A percentile compares a stretch with the other conserved stretches of the same genome.
phyloP scores from a whole-genome alignment of 2,329 filamentous ascomycete species.

The Ascochyta lentis region DNA sequence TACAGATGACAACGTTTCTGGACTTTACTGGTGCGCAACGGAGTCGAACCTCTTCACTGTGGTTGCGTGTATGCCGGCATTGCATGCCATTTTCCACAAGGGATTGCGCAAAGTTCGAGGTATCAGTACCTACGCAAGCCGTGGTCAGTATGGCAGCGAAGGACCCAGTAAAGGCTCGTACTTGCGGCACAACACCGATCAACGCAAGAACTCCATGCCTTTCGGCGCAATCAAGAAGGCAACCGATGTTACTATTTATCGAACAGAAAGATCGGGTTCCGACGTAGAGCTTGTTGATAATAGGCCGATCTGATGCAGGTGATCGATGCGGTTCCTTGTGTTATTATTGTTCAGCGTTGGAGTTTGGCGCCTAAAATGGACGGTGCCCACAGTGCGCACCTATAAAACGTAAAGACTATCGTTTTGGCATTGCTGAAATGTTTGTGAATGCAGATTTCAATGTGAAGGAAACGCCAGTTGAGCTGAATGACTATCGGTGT shows the following conservation, averaged over 20 bases:
- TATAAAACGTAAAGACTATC: constrained; percentile 12
- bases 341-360: not conserved
- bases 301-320: constrained; percentile 32
- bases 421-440: no score
- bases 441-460: no score
- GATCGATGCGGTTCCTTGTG: not conserved
- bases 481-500: no score
- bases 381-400: not conserved
- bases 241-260: constrained; percentile 30
- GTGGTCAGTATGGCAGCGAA: constrained; percentile 18
- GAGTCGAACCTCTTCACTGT: constrained; percentile 37
- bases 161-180: constrained; percentile 28
- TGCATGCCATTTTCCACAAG: constrained; percentile 31
- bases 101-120: constrained; percentile 17
- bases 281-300: constrained; percentile 29
- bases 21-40: constrained; percentile 35
- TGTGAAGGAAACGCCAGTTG: no score
- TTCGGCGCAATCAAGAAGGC: constrained; percentile 32
- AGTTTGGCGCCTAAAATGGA: not conserved
- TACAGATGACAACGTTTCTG: constrained; percentile 34
- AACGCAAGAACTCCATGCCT: constrained; percentile 23
- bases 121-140: constrained; percentile 22
- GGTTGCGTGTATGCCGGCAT: constrained; percentile 39
- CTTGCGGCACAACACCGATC: constrained; percentile 17
- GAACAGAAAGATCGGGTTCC: constrained; percentile 26